Evolutionary conservation across 805 yeast species (phyloP).

Genomic region (Yarrowia alimentaria): DNA sequence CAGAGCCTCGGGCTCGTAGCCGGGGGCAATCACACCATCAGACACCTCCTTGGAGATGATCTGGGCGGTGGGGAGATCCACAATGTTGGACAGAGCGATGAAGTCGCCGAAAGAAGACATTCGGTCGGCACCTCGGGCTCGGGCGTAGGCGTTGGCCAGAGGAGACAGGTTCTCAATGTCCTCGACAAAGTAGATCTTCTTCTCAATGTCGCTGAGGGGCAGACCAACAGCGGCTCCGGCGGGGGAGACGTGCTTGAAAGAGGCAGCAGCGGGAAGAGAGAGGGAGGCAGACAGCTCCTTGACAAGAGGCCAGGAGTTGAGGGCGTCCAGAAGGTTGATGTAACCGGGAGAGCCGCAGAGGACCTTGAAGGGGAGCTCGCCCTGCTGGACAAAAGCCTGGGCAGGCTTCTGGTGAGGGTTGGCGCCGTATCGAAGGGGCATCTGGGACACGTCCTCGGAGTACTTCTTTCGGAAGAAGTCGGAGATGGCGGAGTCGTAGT

Average conservation of each 20-base stretch:
- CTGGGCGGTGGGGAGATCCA: slow-evolving; percentile 93
- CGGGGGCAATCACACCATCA: slow-evolving; percentile 99
- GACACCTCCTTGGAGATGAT: slow-evolving; percentile 96
- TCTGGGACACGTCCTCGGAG: slow-evolving; percentile 82
- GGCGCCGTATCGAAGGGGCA: slow-evolving; percentile 96
- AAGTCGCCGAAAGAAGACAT: slow-evolving; percentile 99
- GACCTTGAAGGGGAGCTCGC: slow-evolving; percentile 91
- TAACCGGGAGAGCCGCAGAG: slow-evolving; percentile 95
- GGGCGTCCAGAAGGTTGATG: slow-evolving; percentile 92
- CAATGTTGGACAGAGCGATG: slow-evolving; percentile 95
- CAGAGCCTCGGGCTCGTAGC: slow-evolving; percentile 88
- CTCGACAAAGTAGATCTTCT: slow-evolving; percentile 90
- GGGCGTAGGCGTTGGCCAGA: slow-evolving; percentile 95
- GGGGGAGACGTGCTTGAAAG: slow-evolving; percentile 98
- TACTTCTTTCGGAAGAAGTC: slow-evolving; percentile 98
- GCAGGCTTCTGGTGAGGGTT: slow-evolving; percentile 99
- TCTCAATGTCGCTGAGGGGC: slow-evolving; percentile 87
- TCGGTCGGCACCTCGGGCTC: slow-evolving; percentile 99
- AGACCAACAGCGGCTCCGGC: slow-evolving; percentile 98
- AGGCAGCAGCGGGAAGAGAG: slow-evolving; percentile 97
- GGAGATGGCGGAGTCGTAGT: slow-evolving; percentile 91
- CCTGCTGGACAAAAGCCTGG: slow-evolving; percentile 86
- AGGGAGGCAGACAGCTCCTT: slow-evolving; percentile 93
- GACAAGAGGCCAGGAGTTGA: slow-evolving; percentile 98
- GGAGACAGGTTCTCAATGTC: slow-evolving; percentile 95